These are phyloP conservation scores for Amanita muscaria DNA, from an alignment of 768 basidiomycete genomes.

Conservation along the genomic window DNA sequence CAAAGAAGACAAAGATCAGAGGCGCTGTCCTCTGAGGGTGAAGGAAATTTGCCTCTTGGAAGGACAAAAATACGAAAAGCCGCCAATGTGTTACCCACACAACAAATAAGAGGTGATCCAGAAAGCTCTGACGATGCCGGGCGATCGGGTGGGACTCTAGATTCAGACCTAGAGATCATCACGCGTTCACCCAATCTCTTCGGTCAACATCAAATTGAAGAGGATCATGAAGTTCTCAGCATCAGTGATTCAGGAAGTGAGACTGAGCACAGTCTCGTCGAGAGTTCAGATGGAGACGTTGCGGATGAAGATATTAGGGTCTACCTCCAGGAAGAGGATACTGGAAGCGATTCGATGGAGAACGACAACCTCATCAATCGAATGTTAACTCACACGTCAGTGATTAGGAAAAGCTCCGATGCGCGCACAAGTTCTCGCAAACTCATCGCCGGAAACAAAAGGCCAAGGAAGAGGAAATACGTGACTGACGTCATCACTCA, in stretches of 20 bases:
- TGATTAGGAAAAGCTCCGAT: slow-evolving; percentile 17
- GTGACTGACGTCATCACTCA: background rate
- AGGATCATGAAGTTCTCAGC: slow-evolving; percentile 13
- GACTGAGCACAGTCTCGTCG: slow-evolving; percentile 9
- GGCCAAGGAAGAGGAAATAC: slow-evolving; percentile 1
- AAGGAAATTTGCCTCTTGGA: slow-evolving; percentile 36
- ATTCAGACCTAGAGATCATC: slow-evolving; percentile 5
- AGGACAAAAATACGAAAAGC: slow-evolving; percentile 35
- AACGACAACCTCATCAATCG: slow-evolving; percentile 55
- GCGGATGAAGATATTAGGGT: slow-evolving; percentile 23
- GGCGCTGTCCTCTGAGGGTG: slow-evolving; percentile 7
- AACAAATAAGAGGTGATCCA: slow-evolving; percentile 50
- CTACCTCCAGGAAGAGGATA: slow-evolving; percentile 20
- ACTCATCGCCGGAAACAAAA: background rate
- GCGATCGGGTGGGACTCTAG: slow-evolving; percentile 1
- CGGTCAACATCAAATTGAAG: background rate
- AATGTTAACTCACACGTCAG: slow-evolving; percentile 48
- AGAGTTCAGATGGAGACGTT: slow-evolving; percentile 22
- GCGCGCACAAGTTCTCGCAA: background rate
- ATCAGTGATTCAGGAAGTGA: slow-evolving; percentile 11
- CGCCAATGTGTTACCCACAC: slow-evolving; percentile 20
- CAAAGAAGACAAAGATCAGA: slow-evolving; percentile 8
- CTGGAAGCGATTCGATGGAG: slow-evolving; percentile 21
- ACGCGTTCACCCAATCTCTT: background rate
- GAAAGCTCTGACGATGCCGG: slow-evolving; percentile 44